A percentile compares a stretch with the other conserved stretches of the same genome.
Conservation (phyloP, 306 rosid species). For the Trifolium subterraneum region DNA sequence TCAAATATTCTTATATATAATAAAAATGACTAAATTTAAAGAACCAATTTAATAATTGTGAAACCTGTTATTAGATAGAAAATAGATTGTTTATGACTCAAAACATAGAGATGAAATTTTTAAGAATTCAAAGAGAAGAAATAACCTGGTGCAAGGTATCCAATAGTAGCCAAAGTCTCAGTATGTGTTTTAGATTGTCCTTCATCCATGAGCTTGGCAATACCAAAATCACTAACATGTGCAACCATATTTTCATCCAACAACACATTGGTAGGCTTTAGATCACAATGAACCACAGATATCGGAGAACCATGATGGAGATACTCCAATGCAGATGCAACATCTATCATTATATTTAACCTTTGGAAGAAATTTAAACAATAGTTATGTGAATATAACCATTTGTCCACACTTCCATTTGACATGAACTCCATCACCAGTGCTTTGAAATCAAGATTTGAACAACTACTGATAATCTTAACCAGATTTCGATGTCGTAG, state of each 20-base stretch:
- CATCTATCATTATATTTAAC: conserved; percentile 38
- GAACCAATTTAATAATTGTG: too few relatives aligned
- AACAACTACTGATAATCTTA: conserved; percentile 34
- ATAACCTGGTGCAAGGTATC: conserved; percentile 59
- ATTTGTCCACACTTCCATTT: conserved; percentile 35
- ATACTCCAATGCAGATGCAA: conserved; percentile 47
- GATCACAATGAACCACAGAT: conserved; percentile 49
- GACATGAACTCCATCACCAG: conserved; percentile 39
- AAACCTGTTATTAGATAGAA: too few relatives aligned
- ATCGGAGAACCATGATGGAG: conserved; percentile 48
- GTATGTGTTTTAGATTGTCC: conserved; percentile 42
- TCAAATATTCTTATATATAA: too few relatives aligned
- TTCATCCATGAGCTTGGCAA: conserved; percentile 51
- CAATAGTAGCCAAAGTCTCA: conserved; percentile 51
- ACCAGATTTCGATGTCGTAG: conserved; percentile 41
- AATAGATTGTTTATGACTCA: too few relatives aligned
- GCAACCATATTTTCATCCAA: conserved; percentile 56
- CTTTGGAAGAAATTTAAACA: conserved; percentile 17
- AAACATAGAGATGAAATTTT: neutral
- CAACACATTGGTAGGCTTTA: conserved; percentile 54
- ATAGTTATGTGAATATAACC: conserved; percentile 41
- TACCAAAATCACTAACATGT: conserved; percentile 47
- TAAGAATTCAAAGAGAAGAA: neutral
- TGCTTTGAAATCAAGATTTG: conserved; percentile 41
- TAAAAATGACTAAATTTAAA: too few relatives aligned